These are phyloP conservation scores for Colletotrichum acutatum DNA, from an alignment of 2,329 filamentous ascomycete species.

Conservation along the genomic window DNA sequence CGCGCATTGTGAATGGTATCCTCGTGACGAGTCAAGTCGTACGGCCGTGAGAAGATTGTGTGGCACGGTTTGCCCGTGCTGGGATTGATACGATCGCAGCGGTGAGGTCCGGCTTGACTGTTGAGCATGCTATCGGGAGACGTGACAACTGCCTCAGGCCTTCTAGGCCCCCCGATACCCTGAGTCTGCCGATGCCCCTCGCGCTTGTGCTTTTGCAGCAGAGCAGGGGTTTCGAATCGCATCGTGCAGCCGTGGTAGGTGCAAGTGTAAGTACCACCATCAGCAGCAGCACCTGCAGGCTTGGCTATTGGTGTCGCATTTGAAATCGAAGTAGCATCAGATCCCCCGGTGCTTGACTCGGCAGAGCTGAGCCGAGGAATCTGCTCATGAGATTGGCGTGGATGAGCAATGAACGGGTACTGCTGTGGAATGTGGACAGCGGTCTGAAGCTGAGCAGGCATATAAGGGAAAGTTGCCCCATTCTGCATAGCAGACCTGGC, in stretches of 20 bases:
- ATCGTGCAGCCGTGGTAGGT: constrained; percentile 91
- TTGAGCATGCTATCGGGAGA: constrained; percentile 69
- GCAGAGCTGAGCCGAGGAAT: constrained; percentile 54
- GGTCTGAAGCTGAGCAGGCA: constrained; percentile 49
- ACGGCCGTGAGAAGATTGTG: constrained; percentile 92
- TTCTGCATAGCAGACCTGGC: neutral
- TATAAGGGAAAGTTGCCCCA: constrained; percentile 38
- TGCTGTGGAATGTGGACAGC: constrained; percentile 59
- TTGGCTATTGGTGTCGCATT: constrained; percentile 49
- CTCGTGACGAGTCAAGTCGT: constrained; percentile 95
- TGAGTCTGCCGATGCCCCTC: constrained; percentile 88
- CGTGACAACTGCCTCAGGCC: constrained; percentile 51
- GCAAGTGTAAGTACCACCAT: constrained; percentile 93
- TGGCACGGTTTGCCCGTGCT: constrained; percentile 95
- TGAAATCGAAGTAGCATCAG: constrained; percentile 39
- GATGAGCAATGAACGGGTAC: constrained; percentile 60
- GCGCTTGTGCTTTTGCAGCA: constrained; percentile 94
- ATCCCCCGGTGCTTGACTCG: constrained; percentile 48
- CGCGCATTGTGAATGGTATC: constrained; percentile 96
- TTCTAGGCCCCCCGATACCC: constrained; percentile 53
- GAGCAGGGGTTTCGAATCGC: constrained; percentile 87
- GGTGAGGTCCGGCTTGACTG: constrained; percentile 92
- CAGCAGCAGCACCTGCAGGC: constrained; percentile 74
- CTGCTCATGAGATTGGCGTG: constrained; percentile 46
- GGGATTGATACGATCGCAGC: constrained; percentile 92